Percentiles rank a stretch among this genome's conserved stretches.
phyloP scores from a whole-genome alignment of 495 filamentous ascomycete genomes.

The Penicillium verhagenii region DNA sequence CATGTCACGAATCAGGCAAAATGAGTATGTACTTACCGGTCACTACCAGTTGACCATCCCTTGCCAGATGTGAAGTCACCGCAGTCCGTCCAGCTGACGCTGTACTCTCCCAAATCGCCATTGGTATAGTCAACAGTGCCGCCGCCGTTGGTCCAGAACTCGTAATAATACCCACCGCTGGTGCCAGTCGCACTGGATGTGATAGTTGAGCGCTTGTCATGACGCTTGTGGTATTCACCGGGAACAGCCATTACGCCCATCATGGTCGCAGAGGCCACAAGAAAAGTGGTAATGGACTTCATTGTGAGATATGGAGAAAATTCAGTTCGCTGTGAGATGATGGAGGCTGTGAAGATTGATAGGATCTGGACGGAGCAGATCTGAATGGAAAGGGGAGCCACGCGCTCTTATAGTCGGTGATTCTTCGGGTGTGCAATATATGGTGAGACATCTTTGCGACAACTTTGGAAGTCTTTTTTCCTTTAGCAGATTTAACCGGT shows the following conservation, averaged over 20 bases:
- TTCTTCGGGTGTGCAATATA: neutral
- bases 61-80: slow-evolving; percentile 64
- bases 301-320: neutral
- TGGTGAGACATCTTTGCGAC: neutral
- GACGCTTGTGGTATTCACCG: slow-evolving; percentile 3
- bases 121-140: slow-evolving; percentile 58
- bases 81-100: slow-evolving; percentile 49
- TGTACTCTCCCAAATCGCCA: slow-evolving; percentile 54
- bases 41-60: slow-evolving; percentile 56
- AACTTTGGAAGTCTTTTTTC: no score
- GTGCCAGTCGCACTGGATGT: slow-evolving; percentile 41
- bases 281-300: neutral
- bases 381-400: no score
- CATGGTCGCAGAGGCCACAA: neutral
- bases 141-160: slow-evolving; percentile 60
- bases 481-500: neutral
- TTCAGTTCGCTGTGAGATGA: neutral
- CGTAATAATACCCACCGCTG: slow-evolving; percentile 60
- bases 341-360: neutral
- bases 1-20: neutral
- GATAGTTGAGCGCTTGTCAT: slow-evolving; percentile 1
- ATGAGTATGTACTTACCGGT: slow-evolving; percentile 35
- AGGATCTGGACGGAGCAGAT: neutral
- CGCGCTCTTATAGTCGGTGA: neutral
- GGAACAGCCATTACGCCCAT: neutral